Evolutionary conservation across 2,329 filamentous ascomycete genomes (phyloP).

Genomic region (Venturia nashicola): DNA sequence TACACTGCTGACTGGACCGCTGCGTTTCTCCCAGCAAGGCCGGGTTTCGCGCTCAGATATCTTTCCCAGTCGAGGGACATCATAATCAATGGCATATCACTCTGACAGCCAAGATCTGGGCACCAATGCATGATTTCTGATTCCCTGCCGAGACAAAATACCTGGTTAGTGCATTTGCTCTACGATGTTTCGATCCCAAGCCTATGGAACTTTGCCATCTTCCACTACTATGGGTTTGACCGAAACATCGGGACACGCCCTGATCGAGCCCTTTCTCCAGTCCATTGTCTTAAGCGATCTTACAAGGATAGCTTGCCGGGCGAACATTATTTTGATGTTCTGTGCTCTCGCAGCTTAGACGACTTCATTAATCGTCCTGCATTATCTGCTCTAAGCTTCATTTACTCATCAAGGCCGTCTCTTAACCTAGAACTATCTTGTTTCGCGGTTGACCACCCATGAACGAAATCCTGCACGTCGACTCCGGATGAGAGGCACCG

Average conservation of each 20-base stretch:
- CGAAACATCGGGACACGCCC: background rate
- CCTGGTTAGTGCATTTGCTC: background rate
- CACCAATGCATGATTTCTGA: background rate
- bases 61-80: background rate
- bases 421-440: background rate
- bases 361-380: background rate
- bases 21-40: background rate
- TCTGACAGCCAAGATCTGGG: background rate
- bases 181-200: background rate
- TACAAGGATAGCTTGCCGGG: background rate
- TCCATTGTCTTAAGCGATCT: background rate
- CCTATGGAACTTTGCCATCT: background rate
- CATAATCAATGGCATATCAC: background rate
- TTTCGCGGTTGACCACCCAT: background rate
- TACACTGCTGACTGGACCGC: no score
- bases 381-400: background rate
- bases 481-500: no score
- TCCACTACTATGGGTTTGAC: background rate
- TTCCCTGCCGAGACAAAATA: no score
- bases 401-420: background rate
- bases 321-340: background rate
- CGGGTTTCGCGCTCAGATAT: background rate
- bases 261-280: background rate
- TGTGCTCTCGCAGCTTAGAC: background rate
- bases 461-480: background rate